Base-by-base conservation (phyloP, 176 grass and related monocot genomes). In the Typha latifolia region DNA sequence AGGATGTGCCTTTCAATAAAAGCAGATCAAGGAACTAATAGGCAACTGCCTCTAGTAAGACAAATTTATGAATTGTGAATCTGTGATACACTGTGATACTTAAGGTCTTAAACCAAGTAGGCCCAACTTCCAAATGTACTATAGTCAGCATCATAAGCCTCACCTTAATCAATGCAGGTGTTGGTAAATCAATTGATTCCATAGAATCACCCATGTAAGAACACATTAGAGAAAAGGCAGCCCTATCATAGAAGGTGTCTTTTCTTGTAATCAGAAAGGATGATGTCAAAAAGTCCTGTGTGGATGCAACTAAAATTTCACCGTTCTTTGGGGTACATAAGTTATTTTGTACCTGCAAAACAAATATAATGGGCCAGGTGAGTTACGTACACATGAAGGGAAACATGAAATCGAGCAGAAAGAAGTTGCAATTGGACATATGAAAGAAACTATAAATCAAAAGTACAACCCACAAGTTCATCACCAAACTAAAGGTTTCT, bases 311-410 rank as follows among this genome's bases (percentile, higher is more conserved):
- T 61, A 91, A 70, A 69, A 96, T 89, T 75, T 96, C 88, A 14
- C 93, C 93, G 75, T 91, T 96, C 81, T 96, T 96, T 61, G 93
- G 93, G 51, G 93, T 96, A 81, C 88, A 96, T 47, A 96, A 89
- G 80, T 96, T 96, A 81, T 96, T 96, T 62, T 96, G 93, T 74
- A 96, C 93, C 93, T 96, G 75, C 34, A 61, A 88, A 86, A 72
- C 52, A 57, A 18, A 57, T 57, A 7, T 18, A 57, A 57, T 26
- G 24, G 24, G 24, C 0, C 24, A 26, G 24, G 24, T 26, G 24
- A 1, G 24, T 26, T 26, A 26, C 24, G 24, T 26, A 26, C 24
- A 26, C 24, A 53, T 9, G 51, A 53, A 53, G n/a, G 12, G 51
- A 53, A 53, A 4, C 12, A 53, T 53, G n/a, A 53, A 53, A 53